Conservation (phyloP, 2,329 filamentous ascomycete genomes). For the Byssochlamys sp. region DNA sequence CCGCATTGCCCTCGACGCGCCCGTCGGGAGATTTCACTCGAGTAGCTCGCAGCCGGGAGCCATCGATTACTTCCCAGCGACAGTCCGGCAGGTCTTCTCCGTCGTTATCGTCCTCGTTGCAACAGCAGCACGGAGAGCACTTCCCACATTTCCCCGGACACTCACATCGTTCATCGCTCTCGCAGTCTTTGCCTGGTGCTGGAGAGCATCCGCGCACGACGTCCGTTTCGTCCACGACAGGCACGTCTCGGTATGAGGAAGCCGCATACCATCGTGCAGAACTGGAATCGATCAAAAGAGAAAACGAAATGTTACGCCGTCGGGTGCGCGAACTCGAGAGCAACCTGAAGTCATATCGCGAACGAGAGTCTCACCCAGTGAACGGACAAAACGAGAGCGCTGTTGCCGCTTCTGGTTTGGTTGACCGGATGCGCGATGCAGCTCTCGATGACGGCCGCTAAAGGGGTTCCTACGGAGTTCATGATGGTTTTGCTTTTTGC, state of each 20-base stretch:
- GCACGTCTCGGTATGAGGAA: conserved; percentile 34
- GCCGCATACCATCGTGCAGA: conserved; percentile 33
- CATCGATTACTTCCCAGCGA: conserved; percentile 32
- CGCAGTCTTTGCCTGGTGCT: conserved; percentile 1
- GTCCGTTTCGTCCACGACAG: conserved; percentile 19
- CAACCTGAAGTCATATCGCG: conserved; percentile 23
- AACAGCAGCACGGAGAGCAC: conserved; percentile 18
- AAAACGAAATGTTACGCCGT: conserved; percentile 38
- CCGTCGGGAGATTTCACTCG: conserved; percentile 20
- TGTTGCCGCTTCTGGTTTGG: conserved; percentile 6
- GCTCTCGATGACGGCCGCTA: conserved; percentile 7
- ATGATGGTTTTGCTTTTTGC: neutral
- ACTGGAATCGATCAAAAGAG: conserved; percentile 34
- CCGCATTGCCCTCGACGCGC: conserved; percentile 16
- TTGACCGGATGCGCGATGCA: conserved; percentile 6
- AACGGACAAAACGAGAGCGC: conserved; percentile 1
- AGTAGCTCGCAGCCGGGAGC: conserved; percentile 31
- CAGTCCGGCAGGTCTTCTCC: conserved; percentile 23
- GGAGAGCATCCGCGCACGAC: conserved; percentile 13
- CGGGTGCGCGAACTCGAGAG: conserved; percentile 38
- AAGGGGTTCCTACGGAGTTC: neutral
- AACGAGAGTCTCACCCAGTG: conserved; percentile 4
- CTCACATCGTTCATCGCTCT: conserved; percentile 20
- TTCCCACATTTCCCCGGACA: conserved; percentile 15
- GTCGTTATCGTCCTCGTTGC: conserved; percentile 18